These are phyloP conservation scores for Abelmoschus esculentus DNA, from an alignment of 345 rosid species.

Conservation along the genomic window DNA sequence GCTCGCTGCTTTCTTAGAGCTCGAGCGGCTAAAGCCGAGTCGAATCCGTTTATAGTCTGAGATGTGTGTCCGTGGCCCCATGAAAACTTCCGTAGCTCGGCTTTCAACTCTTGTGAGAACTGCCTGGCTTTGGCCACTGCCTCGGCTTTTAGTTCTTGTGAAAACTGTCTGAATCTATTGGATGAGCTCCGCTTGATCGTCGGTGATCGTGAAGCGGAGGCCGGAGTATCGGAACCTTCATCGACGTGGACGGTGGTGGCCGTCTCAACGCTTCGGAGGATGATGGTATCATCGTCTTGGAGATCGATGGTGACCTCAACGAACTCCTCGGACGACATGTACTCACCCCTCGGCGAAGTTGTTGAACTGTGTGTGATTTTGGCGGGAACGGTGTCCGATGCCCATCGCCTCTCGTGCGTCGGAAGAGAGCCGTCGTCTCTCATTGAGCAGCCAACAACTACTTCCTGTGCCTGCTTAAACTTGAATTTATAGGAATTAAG, in stretches of 20 bases:
- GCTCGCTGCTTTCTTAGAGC: constrained; percentile 76
- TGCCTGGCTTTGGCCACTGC: constrained; percentile 90
- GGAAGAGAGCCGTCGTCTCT: constrained; percentile 24
- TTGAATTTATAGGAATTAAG: background rate
- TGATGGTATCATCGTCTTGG: constrained; percentile 80
- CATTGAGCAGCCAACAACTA: constrained; percentile 27
- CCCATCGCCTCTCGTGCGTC: constrained; percentile 78
- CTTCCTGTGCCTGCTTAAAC: background rate
- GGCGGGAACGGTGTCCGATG: constrained; percentile 58
- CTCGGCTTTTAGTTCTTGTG: constrained; percentile 90
- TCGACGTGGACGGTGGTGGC: constrained; percentile 36
- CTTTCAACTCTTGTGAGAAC: constrained; percentile 68
- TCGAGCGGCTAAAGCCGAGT: constrained; percentile 67
- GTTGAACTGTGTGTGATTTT: constrained; percentile 30
- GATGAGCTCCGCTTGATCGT: constrained; percentile 64
- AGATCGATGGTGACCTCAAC: constrained; percentile 94
- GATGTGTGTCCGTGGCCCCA: constrained; percentile 52
- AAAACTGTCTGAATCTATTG: constrained; percentile 51
- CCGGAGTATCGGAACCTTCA: constrained; percentile 23
- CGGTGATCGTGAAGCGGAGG: constrained; percentile 59
- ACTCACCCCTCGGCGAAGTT: constrained; percentile 47
- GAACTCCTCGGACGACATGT: constrained; percentile 56
- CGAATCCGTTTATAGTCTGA: constrained; percentile 31
- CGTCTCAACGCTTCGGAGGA: constrained; percentile 91
- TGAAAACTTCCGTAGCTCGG: constrained; percentile 64